These are phyloP conservation scores for Salix brachista DNA, from an alignment of 345 rosid species.

Conservation along the genomic window DNA sequence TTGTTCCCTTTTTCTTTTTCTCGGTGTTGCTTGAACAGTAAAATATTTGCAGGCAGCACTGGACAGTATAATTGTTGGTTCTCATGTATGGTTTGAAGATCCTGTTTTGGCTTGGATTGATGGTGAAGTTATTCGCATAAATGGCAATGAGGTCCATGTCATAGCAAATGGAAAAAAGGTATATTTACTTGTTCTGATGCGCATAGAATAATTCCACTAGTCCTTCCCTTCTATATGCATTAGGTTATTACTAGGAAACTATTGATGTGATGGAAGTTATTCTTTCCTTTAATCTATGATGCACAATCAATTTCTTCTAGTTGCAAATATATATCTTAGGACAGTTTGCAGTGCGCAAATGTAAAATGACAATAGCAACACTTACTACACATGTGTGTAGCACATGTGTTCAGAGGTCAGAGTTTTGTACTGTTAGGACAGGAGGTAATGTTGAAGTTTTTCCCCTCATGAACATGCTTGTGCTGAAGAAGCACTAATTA, in stretches of 20 bases:
- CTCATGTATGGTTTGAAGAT: constrained; percentile 89
- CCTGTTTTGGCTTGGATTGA: constrained; percentile 65
- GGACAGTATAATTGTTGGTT: constrained; percentile 61
- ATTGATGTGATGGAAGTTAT: no score
- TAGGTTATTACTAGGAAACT: neutral
- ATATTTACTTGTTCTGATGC: neutral
- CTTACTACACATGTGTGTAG: neutral
- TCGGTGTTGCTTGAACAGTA: constrained; percentile 13
- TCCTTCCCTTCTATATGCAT: neutral
- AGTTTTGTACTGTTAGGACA: no score
- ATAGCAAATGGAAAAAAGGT: constrained; percentile 55
- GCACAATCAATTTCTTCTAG: no score
- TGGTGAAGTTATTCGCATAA: constrained; percentile 59
- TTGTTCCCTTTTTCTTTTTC: neutral
- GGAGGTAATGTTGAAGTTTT: neutral
- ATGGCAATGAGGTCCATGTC: constrained; percentile 46
- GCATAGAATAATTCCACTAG: neutral
- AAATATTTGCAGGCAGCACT: constrained; percentile 55
- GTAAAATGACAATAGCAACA: no score
- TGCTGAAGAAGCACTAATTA: neutral
- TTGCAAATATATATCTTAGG: no score
- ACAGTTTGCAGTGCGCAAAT: no score
- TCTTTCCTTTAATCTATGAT: no score
- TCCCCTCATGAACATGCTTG: neutral
- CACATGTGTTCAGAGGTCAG: neutral